These are phyloP conservation scores for Reutealis trisperma DNA, from an alignment of 345 rosid species.

Conservation along the genomic window DNA sequence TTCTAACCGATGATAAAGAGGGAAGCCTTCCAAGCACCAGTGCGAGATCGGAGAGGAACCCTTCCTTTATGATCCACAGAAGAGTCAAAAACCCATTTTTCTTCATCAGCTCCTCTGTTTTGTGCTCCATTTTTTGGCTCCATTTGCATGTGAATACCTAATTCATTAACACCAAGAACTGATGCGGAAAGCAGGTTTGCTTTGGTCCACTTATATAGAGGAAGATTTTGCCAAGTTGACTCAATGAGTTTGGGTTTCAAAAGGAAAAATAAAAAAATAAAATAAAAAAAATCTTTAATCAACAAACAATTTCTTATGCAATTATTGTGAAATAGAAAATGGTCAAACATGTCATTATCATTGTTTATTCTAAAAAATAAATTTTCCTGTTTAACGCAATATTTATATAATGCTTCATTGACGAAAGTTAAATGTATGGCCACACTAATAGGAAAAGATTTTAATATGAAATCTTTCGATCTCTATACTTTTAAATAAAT, in stretches of 20 bases:
- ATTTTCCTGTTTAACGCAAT: no score
- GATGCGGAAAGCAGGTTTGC: not conserved
- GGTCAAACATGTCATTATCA: no score
- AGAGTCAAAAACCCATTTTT: slow-evolving; percentile 64
- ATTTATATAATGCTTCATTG: no score
- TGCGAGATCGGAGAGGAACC: slow-evolving; percentile 54
- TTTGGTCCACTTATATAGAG: not conserved
- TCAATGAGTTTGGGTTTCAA: not conserved
- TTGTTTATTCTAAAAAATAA: no score
- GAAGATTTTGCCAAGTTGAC: slow-evolving; percentile 7
- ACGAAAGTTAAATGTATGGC: no score
- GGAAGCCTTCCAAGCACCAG: slow-evolving; percentile 74
- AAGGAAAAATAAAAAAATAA: not conserved
- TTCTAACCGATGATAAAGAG: slow-evolving; percentile 60
- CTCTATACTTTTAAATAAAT: no score
- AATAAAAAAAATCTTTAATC: no score
- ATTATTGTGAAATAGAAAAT: no score
- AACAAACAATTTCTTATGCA: not conserved
- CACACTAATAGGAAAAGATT: no score
- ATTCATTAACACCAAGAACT: no score
- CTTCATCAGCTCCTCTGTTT: slow-evolving; percentile 21
- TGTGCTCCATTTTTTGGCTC: slow-evolving; percentile 19
- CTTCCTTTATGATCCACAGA: slow-evolving; percentile 58
- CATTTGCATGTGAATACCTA: slow-evolving; percentile 3
- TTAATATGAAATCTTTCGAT: no score